Base-by-base conservation (phyloP, 768 basidiomycete species). In the Strobilomyces confusus region DNA sequence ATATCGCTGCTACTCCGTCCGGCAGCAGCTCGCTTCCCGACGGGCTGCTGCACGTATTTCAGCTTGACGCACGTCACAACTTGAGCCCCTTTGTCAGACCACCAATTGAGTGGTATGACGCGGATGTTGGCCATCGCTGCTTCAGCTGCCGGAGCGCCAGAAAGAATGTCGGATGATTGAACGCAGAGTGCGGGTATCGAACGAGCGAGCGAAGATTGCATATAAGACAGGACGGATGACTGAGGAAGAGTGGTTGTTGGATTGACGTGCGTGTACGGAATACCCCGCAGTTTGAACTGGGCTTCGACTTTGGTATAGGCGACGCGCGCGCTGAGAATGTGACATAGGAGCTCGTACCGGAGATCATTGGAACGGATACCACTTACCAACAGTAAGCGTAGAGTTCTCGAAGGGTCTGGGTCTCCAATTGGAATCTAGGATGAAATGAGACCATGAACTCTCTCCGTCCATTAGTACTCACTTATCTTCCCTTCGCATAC, bases 121-220 rank as follows among this genome's bases (percentile, higher is more conserved):
- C 86, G 85, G 48, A 95, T 92, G 63, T 91, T 92, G 8, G 91
- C 85, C 89, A 93, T 91, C 5, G 92, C 92, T 5, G 92, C 92
- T 64, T 95, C 92, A 19, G 86, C 89, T 5, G 92, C 92, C 4
- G 89, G 87, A 3, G 86, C 88, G 8, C 89, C 89, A 0, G 86
- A 86, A 20, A 93, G 75, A 42, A 95, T 87, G 60, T 92, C 82
- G 15, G 82, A 77, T 0, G 92, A 89, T 61, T 87, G 81, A 12
- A 95, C 91, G 55, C 87, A 89, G 4, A 95, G 76, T 1, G 84
- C 87, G 0, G 93, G 93, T 9, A 95, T 84, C 15, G 88, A 85
- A 26, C 82, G 83, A 0, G 85, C 81, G 20, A 91, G 77, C 0
- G 85, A 83, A 4, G 87, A 92, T 55, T 90, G 86, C 15, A 83